Evolutionary conservation across 2,329 filamentous ascomycete genomes (phyloP).

Genomic region (Fusarium sp.): DNA sequence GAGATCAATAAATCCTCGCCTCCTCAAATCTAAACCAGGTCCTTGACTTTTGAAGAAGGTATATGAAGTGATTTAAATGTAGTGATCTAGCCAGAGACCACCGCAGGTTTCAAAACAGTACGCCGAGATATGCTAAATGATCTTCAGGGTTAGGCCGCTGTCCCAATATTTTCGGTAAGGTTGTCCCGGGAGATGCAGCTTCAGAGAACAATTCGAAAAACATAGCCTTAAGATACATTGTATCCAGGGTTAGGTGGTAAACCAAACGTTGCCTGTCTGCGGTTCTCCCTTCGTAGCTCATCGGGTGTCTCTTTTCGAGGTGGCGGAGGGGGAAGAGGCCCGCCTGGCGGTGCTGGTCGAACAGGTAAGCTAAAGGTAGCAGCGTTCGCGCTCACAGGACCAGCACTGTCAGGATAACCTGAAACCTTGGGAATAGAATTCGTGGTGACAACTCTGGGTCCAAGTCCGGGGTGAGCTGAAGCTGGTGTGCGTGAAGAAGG

Average conservation of each 20-base stretch:
- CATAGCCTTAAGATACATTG: conserved; percentile 39
- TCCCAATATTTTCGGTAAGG: conserved; percentile 30
- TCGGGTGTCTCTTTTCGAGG: conserved; percentile 65
- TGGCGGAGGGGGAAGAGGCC: conserved; percentile 67
- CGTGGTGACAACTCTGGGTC: conserved; percentile 59
- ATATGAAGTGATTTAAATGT: conserved; percentile 34
- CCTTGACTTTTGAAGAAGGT: conserved; percentile 26
- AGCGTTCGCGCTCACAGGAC: conserved; percentile 54
- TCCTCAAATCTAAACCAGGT: conserved; percentile 23
- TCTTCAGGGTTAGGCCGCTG: conserved; percentile 31
- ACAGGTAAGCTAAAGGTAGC: conserved; percentile 70
- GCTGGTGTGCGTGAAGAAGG: conserved; percentile 54
- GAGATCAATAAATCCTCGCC: conserved; percentile 25
- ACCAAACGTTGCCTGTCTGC: conserved; percentile 63
- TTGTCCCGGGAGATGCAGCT: conserved; percentile 16
- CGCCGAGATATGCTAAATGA: conserved; percentile 48
- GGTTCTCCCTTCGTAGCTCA: conserved; percentile 59
- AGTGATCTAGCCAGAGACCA: conserved; percentile 38
- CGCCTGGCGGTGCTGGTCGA: conserved; percentile 66
- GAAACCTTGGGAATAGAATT: conserved; percentile 61
- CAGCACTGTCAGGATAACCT: conserved; percentile 49
- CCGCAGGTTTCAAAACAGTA: conserved; percentile 40
- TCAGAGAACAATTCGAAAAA: conserved; percentile 11
- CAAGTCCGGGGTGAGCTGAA: conserved; percentile 59
- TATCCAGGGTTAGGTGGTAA: conserved; percentile 54